These are phyloP conservation scores for Lagerstroemia speciosa DNA, from an alignment of 345 rosid genomes.

Conservation along the genomic window DNA sequence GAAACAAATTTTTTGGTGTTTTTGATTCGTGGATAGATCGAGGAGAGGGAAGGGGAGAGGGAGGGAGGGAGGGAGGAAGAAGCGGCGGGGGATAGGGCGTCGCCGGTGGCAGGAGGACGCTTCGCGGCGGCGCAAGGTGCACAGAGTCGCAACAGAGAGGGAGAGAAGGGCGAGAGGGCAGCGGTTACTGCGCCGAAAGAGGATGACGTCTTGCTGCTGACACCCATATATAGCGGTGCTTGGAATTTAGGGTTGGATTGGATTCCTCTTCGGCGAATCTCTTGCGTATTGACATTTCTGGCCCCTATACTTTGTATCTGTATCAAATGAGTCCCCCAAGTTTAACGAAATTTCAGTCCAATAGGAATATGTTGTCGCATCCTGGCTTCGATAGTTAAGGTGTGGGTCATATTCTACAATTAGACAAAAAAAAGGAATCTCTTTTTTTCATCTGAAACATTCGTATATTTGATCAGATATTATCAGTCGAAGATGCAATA, in stretches of 20 bases:
- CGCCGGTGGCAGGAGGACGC: conserved; percentile 10
- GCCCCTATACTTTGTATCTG: neutral
- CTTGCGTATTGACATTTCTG: neutral
- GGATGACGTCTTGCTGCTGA: conserved; percentile 2
- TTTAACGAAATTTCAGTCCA: neutral
- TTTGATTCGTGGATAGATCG: conserved; percentile 13
- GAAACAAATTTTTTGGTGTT: conserved; percentile 11
- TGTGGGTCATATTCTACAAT: no score
- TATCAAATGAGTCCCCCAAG: neutral
- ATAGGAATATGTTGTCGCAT: no score
- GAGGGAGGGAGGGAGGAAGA: conserved; percentile 11
- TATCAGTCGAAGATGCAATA: no score
- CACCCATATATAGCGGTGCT: neutral
- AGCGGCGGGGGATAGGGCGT: conserved; percentile 14
- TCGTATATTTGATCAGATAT: no score
- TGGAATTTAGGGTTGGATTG: conserved; percentile 1
- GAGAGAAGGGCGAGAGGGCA: neutral
- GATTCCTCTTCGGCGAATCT: neutral
- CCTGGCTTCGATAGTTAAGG: no score
- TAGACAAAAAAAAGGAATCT: no score
- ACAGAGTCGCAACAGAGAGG: no score
- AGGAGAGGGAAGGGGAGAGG: conserved; percentile 35
- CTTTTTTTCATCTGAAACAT: no score
- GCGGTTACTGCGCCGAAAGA: conserved; percentile 9
- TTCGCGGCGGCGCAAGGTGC: conserved; percentile 34